These are phyloP conservation scores for Chlorella variabilis DNA, from an alignment of 163 green algal species.

Conservation along the genomic window DNA sequence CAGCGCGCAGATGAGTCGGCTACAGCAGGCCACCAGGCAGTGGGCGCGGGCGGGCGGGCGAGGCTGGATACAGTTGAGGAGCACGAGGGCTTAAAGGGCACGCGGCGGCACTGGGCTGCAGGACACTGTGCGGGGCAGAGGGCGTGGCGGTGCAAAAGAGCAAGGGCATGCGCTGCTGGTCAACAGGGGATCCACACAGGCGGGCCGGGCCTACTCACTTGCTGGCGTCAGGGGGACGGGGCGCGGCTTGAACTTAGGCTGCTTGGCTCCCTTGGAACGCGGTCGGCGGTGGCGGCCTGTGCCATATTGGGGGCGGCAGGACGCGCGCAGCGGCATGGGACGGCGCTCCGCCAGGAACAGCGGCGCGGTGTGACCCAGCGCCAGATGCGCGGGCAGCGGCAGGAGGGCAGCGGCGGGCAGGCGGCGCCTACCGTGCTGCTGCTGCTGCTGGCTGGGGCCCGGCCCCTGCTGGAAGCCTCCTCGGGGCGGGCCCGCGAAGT, in stretches of 20 bases:
- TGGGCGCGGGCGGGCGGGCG: background rate
- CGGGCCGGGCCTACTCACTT: background rate
- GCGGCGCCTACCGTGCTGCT: constrained; percentile 14
- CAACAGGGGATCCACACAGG: background rate
- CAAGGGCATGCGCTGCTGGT: too few relatives aligned
- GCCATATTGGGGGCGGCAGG: background rate
- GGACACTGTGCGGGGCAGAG: too few relatives aligned
- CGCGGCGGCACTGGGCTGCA: too few relatives aligned
- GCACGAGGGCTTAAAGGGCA: too few relatives aligned
- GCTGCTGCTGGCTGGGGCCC: background rate
- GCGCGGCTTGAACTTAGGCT: background rate
- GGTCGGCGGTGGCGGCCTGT: constrained; percentile 14
- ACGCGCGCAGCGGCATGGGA: background rate
- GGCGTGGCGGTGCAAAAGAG: too few relatives aligned
- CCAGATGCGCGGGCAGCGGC: background rate
- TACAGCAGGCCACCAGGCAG: background rate
- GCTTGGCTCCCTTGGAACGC: constrained; percentile 21
- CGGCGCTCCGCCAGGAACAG: constrained; percentile 11
- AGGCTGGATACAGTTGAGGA: background rate
- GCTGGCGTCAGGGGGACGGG: constrained; percentile 24
- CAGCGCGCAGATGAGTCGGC: too few relatives aligned
- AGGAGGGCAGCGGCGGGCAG: background rate
- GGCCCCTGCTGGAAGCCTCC: background rate
- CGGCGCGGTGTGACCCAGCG: background rate
- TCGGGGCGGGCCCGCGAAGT: background rate